Percentiles rank a stretch among this genome's conserved stretches.
phyloP scores from a whole-genome alignment of 139 green algal genomes.

The Coelastrella sp. region DNA sequence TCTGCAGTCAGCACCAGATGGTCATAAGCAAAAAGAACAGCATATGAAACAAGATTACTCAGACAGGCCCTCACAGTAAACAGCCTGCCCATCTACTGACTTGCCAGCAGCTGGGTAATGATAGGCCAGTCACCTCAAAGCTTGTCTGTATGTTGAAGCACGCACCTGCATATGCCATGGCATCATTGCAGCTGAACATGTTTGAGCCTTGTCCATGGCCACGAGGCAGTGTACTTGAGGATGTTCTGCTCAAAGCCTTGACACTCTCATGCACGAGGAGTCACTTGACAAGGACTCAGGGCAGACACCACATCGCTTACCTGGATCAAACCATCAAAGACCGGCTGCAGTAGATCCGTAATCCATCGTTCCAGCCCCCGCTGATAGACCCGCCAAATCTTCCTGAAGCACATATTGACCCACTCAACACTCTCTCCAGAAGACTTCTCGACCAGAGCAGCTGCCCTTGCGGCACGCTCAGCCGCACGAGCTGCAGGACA shows the following conservation, averaged over 20 bases:
- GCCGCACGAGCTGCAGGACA: neutral
- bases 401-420: constrained; percentile 97
- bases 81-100: no score
- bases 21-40: neutral
- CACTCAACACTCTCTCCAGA: constrained; percentile 91
- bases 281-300: neutral
- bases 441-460: constrained; percentile 10
- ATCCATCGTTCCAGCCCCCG: constrained; percentile 93
- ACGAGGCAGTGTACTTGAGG: no score
- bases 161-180: neutral
- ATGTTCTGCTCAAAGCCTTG: no score
- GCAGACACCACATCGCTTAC: constrained; percentile 23
- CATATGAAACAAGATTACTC: no score
- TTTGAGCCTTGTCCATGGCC: no score
- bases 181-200: neutral
- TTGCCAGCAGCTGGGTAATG: no score
- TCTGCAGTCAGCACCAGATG: neutral
- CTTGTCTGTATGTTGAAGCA: no score
- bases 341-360: constrained; percentile 91
- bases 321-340: constrained; percentile 89
- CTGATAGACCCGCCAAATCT: constrained; percentile 96
- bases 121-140: no score
- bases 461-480: constrained; percentile 10
- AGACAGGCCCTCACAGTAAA: no score
- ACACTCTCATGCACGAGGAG: no score